A percentile compares a stretch with the other conserved stretches of the same genome.
These are phyloP conservation scores for Cytospora leucostoma DNA, from an alignment of 2,329 filamentous ascomycete species.

Conservation along the genomic window DNA sequence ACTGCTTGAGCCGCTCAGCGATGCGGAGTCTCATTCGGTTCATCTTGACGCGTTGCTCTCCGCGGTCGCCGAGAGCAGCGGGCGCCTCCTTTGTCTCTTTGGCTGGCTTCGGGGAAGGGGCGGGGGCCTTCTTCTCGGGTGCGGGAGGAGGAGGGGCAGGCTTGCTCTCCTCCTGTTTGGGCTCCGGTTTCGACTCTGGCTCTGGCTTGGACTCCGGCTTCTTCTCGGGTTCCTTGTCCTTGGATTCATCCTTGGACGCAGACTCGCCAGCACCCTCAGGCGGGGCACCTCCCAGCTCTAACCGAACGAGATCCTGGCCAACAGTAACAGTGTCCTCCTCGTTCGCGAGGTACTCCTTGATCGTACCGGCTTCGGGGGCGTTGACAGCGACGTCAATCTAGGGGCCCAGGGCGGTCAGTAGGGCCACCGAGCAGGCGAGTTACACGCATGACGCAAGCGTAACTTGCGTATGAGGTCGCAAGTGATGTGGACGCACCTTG, in stretches of 20 bases:
- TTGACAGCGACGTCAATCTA: slow-evolving; percentile 97
- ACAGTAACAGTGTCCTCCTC: slow-evolving; percentile 96
- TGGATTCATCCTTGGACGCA: slow-evolving; percentile 53
- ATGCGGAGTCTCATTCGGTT: slow-evolving; percentile 98
- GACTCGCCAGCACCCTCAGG: slow-evolving; percentile 58
- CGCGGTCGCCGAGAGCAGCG: slow-evolving; percentile 66
- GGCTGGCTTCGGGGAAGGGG: slow-evolving; percentile 28
- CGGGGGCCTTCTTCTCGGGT: slow-evolving; percentile 37
- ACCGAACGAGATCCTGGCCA: slow-evolving; percentile 83
- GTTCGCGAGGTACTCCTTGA: slow-evolving; percentile 87
- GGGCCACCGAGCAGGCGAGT: not conserved
- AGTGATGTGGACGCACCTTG: slow-evolving; percentile 63
- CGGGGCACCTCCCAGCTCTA: slow-evolving; percentile 74
- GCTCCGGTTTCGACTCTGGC: slow-evolving; percentile 34
- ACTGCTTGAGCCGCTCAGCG: slow-evolving; percentile 97
- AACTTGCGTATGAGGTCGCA: not conserved
- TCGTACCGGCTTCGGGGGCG: slow-evolving; percentile 83
- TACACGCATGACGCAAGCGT: not conserved
- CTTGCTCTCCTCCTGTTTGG: slow-evolving; percentile 38
- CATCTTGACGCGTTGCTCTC: slow-evolving; percentile 97
- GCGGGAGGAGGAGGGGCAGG: slow-evolving; percentile 36
- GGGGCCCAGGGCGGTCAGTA: slow-evolving; percentile 13
- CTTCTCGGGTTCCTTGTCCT: slow-evolving; percentile 45
- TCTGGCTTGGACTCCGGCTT: slow-evolving; percentile 35
- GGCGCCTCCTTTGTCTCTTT: slow-evolving; percentile 44